A percentile compares a stretch with the other conserved stretches of the same genome.
Conservation (phyloP, 805 yeast species). For the Ascoidea tarda region DNA sequence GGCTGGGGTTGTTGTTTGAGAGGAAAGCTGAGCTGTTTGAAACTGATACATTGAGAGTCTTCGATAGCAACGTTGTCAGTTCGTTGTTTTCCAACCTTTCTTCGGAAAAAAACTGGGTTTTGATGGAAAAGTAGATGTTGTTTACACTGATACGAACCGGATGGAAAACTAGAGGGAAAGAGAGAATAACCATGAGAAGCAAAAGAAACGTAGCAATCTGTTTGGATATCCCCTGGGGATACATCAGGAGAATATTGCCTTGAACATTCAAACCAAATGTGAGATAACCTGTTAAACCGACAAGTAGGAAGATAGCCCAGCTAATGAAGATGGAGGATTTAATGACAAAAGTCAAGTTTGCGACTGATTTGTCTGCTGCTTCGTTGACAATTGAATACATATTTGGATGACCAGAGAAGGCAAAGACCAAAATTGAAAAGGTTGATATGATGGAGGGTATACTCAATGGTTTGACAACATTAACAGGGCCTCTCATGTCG, state of each 20-base stretch:
- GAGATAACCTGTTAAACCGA: constrained; percentile 60
- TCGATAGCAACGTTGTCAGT: constrained; percentile 1
- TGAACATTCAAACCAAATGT: constrained; percentile 50
- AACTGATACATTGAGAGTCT: not conserved
- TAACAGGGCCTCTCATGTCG: constrained; percentile 27
- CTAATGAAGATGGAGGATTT: constrained; percentile 37
- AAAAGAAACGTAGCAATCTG: constrained; percentile 40
- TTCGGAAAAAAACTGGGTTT: constrained; percentile 1
- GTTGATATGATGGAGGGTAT: constrained; percentile 37
- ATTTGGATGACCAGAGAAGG: constrained; percentile 74
- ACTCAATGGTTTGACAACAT: constrained; percentile 26
- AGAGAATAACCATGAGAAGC: constrained; percentile 62
- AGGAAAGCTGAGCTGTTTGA: too few species aligned
- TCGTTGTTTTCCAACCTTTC: constrained; percentile 2
- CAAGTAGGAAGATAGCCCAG: constrained; percentile 40
- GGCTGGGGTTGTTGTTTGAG: too few species aligned
- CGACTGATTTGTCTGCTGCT: constrained; percentile 35
- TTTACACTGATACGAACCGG: constrained; percentile 66
- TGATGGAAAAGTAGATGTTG: constrained; percentile 42
- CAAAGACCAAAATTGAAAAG: constrained; percentile 64
- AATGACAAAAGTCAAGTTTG: constrained; percentile 31
- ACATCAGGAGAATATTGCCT: constrained; percentile 62
- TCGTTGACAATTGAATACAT: constrained; percentile 68
- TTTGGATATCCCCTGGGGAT: constrained; percentile 32
- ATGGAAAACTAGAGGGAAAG: constrained; percentile 69